Evolutionary conservation across 805 yeast genomes (phyloP).

Genomic region (Wickerhamiella sorbophila): DNA sequence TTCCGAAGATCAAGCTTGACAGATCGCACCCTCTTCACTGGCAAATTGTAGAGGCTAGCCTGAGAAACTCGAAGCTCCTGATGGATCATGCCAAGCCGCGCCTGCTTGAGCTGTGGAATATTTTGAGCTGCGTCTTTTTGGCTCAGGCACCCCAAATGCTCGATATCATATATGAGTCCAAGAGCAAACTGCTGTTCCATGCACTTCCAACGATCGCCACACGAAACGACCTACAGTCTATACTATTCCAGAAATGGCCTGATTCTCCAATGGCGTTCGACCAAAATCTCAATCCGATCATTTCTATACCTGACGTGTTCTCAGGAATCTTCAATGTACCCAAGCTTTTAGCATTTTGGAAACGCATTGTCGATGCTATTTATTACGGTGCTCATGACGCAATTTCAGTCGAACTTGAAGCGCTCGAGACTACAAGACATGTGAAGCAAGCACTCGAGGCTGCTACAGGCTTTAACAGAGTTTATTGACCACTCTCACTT

Average conservation of each 20-base stretch:
- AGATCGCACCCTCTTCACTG: background rate
- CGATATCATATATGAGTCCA: slow-evolving; percentile 3
- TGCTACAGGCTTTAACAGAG: too few relatives aligned
- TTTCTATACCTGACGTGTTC: background rate
- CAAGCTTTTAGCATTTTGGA: slow-evolving; percentile 7
- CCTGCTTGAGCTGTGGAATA: slow-evolving; percentile 7
- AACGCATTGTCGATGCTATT: slow-evolving; percentile 3
- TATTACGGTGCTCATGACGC: slow-evolving; percentile 4
- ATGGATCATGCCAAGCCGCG: slow-evolving; percentile 4
- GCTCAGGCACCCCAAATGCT: slow-evolving; percentile 15
- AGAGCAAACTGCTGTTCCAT: background rate
- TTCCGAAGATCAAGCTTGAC: background rate
- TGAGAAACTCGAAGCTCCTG: slow-evolving; percentile 2
- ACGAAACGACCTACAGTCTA: background rate
- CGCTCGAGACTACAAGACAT: too few relatives aligned
- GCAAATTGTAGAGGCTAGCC: background rate
- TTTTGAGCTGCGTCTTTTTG: slow-evolving; percentile 9
- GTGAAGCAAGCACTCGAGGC: too few relatives aligned
- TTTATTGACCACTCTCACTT: too few relatives aligned
- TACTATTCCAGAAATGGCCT: slow-evolving; percentile 4
- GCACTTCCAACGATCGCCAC: background rate
- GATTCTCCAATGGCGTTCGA: background rate
- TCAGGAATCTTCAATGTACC: slow-evolving; percentile 1
- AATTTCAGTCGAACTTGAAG: background rate
- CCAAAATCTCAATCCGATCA: background rate